Evolutionary conservation across 2,329 filamentous ascomycete genomes (phyloP), one percentile per base, ranked within the genome.

Genomic region (Neoscytalidium dimidiatum): DNA sequence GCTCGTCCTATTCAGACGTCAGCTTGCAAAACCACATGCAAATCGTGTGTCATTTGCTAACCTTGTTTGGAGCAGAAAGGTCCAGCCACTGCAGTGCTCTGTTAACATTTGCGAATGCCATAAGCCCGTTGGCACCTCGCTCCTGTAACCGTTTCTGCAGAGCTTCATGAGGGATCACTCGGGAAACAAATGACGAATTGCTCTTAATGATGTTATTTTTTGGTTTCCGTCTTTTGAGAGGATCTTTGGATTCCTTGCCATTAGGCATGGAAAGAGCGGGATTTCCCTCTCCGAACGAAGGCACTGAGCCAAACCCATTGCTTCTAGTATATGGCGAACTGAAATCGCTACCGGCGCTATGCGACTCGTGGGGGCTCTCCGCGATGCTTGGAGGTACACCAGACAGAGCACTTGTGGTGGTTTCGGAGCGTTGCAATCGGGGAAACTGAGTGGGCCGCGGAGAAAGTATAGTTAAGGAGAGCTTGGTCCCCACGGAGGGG

Each of bases 141-240:
- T 98, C 95, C 56, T 87, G 86, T 68, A 98, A 78, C 68, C 91
- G 89, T 78, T 95, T 96, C 23, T 86, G 84, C 63, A 96, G 78
- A 4, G 85, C 84, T 71, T 99, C 95, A 72, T 97, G 92, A 17
- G 93, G 89, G 68, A 98, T 97, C 33, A 97, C 94, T 63, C 95
- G 84, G n/a, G 94, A 97, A 31, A 99, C 95, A 74, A 97, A 99
- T 0, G 94, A 97, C 9, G 95, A 99, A 78, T 97, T 98, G 80
- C 93, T 98, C 83, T 99, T 99, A 61, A 94, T 89, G 77, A 99
- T 95, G 77, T 96, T 98, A 79, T 94, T 98, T 84, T 98, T 99
- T 2, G 95, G 95, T 77, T 99, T 99, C 73, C 90, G 87, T 75
- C 88, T 86, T 83, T 97, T 97, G 26, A 82, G 75, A 9, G 81